phyloP scores from a whole-genome alignment of 805 yeast genomes.

The Yarrowia osloensis region DNA sequence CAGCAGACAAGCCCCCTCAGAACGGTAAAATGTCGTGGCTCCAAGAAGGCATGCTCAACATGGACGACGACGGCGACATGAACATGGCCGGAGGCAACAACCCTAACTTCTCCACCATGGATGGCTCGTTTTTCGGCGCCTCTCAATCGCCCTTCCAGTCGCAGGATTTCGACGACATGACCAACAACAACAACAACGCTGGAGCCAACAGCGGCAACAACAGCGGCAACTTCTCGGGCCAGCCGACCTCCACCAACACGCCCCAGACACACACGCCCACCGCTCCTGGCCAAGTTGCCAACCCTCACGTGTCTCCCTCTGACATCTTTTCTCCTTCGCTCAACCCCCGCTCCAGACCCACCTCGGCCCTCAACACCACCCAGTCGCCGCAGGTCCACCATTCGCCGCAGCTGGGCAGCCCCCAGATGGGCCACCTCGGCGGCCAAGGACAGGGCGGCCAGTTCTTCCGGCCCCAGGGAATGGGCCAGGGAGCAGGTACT shows the following conservation, averaged over 20 bases:
- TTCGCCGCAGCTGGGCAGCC: conserved; percentile 27
- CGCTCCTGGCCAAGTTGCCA: neutral
- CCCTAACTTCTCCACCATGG: conserved; percentile 26
- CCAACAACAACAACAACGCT: neutral
- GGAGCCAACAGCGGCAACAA: neutral
- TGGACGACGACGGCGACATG: conserved; percentile 29
- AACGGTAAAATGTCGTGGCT: conserved; percentile 30
- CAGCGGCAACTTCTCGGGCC: conserved; percentile 5
- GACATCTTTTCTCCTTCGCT: conserved; percentile 25
- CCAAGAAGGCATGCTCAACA: conserved; percentile 29
- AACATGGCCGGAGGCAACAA: conserved; percentile 15
- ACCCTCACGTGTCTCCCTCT: conserved; percentile 24
- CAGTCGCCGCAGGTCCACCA: conserved; percentile 27
- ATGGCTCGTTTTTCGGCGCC: conserved; percentile 26
- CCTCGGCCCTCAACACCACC: conserved; percentile 16
- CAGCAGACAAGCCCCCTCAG: neutral
- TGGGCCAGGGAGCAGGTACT: neutral
- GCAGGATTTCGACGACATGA: conserved; percentile 27
- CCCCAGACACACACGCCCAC: conserved; percentile 26
- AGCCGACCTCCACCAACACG: conserved; percentile 17
- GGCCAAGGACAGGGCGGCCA: conserved; percentile 2
- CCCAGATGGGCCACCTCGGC: conserved; percentile 9
- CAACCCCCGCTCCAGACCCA: conserved; percentile 21
- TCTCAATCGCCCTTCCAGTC: conserved; percentile 25
- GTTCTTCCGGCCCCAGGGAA: conserved; percentile 17